These are phyloP conservation scores for Stevia rebaudiana DNA, from an alignment of 140 eudicot species.

Conservation along the genomic window DNA sequence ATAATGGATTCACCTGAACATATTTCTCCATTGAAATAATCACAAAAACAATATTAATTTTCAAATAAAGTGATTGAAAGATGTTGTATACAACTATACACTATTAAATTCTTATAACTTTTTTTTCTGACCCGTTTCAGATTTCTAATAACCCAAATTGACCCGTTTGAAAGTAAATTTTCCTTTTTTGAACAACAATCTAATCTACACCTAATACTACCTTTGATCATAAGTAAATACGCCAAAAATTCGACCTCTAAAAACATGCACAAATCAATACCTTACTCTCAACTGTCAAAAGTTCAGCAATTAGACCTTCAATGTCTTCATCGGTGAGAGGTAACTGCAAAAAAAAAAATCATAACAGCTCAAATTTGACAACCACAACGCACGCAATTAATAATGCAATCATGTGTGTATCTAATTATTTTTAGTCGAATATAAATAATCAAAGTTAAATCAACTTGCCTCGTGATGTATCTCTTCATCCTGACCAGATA, in stretches of 20 bases:
- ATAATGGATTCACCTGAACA: neutral
- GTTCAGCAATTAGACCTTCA: conserved; percentile 80
- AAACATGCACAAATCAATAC: conserved; percentile 30
- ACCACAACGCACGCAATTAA: conserved; percentile 1
- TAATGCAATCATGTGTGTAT: neutral
- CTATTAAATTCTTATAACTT: too few relatives aligned
- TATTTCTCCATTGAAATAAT: neutral
- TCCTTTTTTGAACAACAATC: too few relatives aligned
- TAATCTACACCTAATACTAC: too few relatives aligned
- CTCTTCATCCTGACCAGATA: conserved; percentile 36
- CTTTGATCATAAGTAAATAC: neutral
- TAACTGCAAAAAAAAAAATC: conserved; percentile 36
- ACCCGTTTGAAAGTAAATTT: too few relatives aligned
- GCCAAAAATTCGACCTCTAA: neutral
- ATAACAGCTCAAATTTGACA: conserved; percentile 9
- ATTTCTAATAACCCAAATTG: neutral
- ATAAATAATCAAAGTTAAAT: neutral
- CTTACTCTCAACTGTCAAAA: conserved; percentile 88
- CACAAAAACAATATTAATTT: neutral
- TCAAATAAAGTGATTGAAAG: neutral
- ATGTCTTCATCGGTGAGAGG: conserved; percentile 80
- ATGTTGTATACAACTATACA: neutral
- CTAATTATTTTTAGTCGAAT: neutral
- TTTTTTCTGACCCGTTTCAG: neutral
- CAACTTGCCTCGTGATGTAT: conserved; percentile 44